Evolutionary conservation across 257 asterid species (phyloP).

Genomic region (Solanum sparsipilum): DNA sequence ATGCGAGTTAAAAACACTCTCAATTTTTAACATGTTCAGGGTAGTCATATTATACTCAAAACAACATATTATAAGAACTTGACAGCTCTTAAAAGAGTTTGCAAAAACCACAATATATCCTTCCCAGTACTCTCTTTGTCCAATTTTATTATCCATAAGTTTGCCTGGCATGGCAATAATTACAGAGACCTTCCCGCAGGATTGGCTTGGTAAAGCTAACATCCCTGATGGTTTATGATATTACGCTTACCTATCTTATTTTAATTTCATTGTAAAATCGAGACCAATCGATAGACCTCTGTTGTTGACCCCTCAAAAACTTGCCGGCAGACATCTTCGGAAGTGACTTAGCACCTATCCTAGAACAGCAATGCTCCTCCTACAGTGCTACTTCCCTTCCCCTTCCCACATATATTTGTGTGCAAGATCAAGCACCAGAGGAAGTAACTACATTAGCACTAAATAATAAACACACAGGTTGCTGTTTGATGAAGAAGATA

Average conservation of each 20-base stretch:
- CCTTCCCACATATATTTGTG: background rate
- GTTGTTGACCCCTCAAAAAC: background rate
- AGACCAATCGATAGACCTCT: background rate
- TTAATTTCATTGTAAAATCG: background rate
- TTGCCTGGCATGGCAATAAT: background rate
- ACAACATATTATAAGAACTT: background rate
- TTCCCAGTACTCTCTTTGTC: background rate
- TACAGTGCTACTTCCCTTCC: background rate
- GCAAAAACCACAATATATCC: background rate
- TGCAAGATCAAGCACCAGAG: background rate
- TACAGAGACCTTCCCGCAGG: background rate
- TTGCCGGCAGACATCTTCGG: background rate
- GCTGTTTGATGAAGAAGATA: background rate
- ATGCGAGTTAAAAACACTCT: background rate
- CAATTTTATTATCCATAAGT: background rate
- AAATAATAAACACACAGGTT: background rate
- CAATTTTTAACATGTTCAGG: background rate
- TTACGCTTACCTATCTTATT: background rate
- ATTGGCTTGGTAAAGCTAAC: background rate
- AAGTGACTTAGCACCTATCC: background rate
- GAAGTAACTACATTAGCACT: background rate
- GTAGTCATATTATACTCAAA: background rate
- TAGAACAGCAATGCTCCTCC: background rate
- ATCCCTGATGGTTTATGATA: background rate
- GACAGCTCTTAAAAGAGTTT: background rate